Conservation (phyloP, 257 asterid species). For the Plectranthus barbatus region DNA sequence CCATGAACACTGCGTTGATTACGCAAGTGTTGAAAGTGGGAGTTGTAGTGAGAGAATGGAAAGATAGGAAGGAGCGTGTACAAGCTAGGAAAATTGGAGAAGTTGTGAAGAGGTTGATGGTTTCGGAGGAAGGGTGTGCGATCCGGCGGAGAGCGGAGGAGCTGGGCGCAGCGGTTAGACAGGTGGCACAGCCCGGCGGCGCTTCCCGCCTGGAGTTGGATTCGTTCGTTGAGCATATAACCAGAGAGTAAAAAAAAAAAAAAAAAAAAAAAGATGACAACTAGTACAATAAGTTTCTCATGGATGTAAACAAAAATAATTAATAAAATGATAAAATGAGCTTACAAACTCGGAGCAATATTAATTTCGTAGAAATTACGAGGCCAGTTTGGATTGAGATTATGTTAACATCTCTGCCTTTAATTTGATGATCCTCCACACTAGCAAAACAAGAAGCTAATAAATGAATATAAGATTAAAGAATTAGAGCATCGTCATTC, state of each 20-base stretch:
- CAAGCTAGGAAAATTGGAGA: conserved; percentile 10
- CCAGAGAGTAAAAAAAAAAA: too few relatives aligned
- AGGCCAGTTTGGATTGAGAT: too few relatives aligned
- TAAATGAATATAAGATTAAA: conserved; percentile 1
- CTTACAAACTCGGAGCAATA: too few relatives aligned
- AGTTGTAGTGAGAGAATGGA: conserved; percentile 31
- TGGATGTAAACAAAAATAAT: not conserved
- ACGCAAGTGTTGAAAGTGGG: conserved; percentile 21
- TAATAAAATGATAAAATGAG: too few relatives aligned
- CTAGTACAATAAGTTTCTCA: too few relatives aligned
- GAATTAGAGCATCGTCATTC: conserved; percentile 7
- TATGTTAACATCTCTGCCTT: too few relatives aligned
- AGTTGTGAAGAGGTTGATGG: conserved; percentile 21
- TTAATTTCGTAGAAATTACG: too few relatives aligned
- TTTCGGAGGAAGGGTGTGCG: conserved; percentile 22
- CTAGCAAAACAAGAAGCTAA: conserved; percentile 35
- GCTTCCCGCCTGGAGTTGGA: conserved; percentile 24
- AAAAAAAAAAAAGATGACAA: too few relatives aligned
- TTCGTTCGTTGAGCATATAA: conserved; percentile 26
- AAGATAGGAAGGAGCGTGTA: conserved; percentile 16
- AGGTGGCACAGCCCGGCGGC: conserved; percentile 23
- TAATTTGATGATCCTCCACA: too few relatives aligned
- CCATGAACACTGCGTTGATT: conserved; percentile 23
- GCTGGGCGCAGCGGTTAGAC: conserved; percentile 1
- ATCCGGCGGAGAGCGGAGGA: conserved; percentile 21